Evolutionary conservation across 2,329 filamentous ascomycete genomes (phyloP), one percentile per base, ranked within the genome.

Genomic region (Alternaria triticina): DNA sequence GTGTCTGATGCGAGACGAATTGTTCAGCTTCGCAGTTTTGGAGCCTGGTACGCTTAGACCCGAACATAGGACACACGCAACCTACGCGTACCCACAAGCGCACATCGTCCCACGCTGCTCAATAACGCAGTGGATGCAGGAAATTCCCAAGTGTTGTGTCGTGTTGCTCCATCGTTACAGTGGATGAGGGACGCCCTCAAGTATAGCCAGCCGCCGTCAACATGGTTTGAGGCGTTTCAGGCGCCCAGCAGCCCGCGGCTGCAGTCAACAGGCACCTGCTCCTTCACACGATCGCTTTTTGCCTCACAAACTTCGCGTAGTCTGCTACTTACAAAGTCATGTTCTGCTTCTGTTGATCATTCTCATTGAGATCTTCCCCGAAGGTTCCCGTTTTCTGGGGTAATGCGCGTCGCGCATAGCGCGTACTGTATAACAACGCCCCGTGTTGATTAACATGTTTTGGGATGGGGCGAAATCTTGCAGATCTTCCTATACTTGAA

Each of bases 201-300:
- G 1, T 25, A n/a, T 52, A 25, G 54, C 59, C 36, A 55, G 47
- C 27, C 17, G n/a, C 22, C 13, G 28, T 54, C 27, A 59, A 22
- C 36, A 22, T 28, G 40, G 47, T 40, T 51, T 43, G 17, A n/a
- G 54, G 54, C 40, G 47, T 46, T 58, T 58, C 49, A 62, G 55
- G 59, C 59, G 27, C 52, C 59, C 59, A 54, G 47, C 36, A 40
- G 43, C 28, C 55, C 55, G 47, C 55, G 40, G 47, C 49, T 23
- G 40, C 46, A 45, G 50, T 22, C 46, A 57, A 49, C 30, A 36
- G 46, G 25, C 20, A 36, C 30, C 43, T 40, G 28, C 43, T 61
- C 15, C 45, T 50, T 57, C 44, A 17, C 3, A 33, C 36, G 23
- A 36, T 15, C 36, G 11, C 25, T 23, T 40, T 52, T 40, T 25